Base-by-base conservation (phyloP, 2,329 filamentous ascomycete species). In the Cytospora leucostoma region DNA sequence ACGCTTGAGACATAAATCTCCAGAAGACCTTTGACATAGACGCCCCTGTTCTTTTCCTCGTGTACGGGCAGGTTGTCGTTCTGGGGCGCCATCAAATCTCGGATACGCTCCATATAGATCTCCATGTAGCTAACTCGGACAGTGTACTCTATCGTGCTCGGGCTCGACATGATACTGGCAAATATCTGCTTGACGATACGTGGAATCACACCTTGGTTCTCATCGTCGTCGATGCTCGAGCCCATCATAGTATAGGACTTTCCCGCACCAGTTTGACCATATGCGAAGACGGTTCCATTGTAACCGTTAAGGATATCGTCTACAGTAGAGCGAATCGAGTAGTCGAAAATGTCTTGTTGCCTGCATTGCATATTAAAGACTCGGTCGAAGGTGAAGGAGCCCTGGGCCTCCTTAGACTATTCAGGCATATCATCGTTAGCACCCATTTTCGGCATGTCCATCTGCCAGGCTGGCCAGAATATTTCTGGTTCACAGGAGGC, bases 241-340 rank as follows among this genome's bases (percentile, higher is more conserved):
- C 91, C 92, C 92, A 96, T 96, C 95, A 99, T 99, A 59, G 95
- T 98, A 76, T 96, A 98, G 27, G 95, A 98, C 82, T 99, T 99
- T 82, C 95, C 95, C 13, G 94, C 93, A 77, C 95, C 95, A 0
- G 95, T 99, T 82, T 98, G 95, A 69, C 95, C 95, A 76, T 99
- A 99, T 67, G 95, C 95, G 72, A 99, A 98, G 70, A 99, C 94
- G 15, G 94, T 98, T 74, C 94, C 95, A 80, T 99, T 99, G 85
- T 99, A 99, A 68, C 95, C 95, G 78, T 98, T 97, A 69, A 99
- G 84, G 70, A 99, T 97, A 76, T 98, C 95, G 80, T 98, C 94
- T 70, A 99, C 95, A 21, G 95, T 98, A 33, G 92, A 87, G 68
- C 91, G 89, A 77, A 99, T 98, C 50, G 95, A 98, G 80, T 95